Conservation (phyloP, 441 rosid species). For the Eruca vesicaria region DNA sequence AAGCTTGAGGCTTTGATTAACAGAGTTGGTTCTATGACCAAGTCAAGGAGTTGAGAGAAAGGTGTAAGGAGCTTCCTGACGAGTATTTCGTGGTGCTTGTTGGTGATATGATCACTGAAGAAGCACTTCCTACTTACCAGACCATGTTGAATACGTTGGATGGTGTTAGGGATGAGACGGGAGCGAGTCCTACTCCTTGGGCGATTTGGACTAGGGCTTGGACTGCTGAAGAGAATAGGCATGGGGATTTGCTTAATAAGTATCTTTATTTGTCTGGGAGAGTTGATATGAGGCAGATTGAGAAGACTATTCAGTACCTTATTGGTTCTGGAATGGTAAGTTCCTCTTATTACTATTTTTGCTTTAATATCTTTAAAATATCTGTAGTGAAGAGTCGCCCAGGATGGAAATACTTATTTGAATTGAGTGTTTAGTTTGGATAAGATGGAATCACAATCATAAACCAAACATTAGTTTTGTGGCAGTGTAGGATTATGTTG, state of each 20-base stretch:
- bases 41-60: slow-evolving; percentile 34
- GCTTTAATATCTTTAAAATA: not conserved
- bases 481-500: not conserved
- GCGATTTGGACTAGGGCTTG: slow-evolving; percentile 35
- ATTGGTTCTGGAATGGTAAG: too few relatives aligned
- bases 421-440: not conserved
- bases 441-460: not conserved
- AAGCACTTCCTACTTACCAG: slow-evolving; percentile 31
- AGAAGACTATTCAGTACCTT: slow-evolving; percentile 33
- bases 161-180: slow-evolving; percentile 26
- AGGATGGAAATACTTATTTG: not conserved
- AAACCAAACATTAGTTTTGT: not conserved
- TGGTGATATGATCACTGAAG: slow-evolving; percentile 32
- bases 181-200: slow-evolving; percentile 32
- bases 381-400: not conserved
- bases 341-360: not conserved
- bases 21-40: slow-evolving; percentile 41
- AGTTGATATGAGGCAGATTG: slow-evolving; percentile 35
- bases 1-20: slow-evolving; percentile 33
- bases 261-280: slow-evolving; percentile 35
- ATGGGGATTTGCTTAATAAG: slow-evolving; percentile 34
- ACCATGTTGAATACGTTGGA: slow-evolving; percentile 29
- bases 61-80: slow-evolving; percentile 30
- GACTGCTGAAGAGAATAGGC: slow-evolving; percentile 38
- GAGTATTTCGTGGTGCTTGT: slow-evolving; percentile 34